Percentiles rank a stretch among this genome's conserved stretches.
Conservation (phyloP, 2,329 filamentous ascomycete genomes). For the Aspergillus puulaauensis region DNA sequence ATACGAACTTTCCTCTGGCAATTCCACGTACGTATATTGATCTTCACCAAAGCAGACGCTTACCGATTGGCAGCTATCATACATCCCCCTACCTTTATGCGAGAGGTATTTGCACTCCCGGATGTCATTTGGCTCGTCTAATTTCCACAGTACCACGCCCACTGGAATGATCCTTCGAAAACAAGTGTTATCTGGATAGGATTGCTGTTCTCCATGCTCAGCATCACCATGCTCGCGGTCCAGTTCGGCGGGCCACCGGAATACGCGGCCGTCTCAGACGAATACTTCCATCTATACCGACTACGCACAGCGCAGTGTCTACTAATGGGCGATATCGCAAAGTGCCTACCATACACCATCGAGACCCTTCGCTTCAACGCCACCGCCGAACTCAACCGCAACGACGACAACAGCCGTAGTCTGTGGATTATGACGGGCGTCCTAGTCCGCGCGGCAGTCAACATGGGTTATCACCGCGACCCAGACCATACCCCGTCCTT, state of each 20-base stretch:
- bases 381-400: constrained; percentile 10
- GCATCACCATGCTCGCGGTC: constrained; percentile 7
- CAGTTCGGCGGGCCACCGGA: not conserved
- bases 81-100: constrained; percentile 12
- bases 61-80: constrained; percentile 4
- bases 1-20: not conserved
- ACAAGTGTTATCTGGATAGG: constrained; percentile 11
- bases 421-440: constrained; percentile 14
- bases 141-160: not conserved
- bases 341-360: constrained; percentile 12
- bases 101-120: constrained; percentile 1
- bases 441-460: constrained; percentile 10
- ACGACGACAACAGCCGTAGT: constrained; percentile 10
- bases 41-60: not conserved
- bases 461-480: constrained; percentile 15
- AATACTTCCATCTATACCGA: constrained; percentile 10
- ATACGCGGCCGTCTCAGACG: constrained; percentile 1
- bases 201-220: constrained; percentile 10
- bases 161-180: constrained; percentile 3
- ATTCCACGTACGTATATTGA: constrained; percentile 6
- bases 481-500: constrained; percentile 1
- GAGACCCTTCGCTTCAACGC: constrained; percentile 11
- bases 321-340: constrained; percentile 7
- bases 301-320: constrained; percentile 13
- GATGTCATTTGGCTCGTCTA: not conserved